Base-by-base conservation (phyloP, 2,329 filamentous ascomycete genomes). In the Neonectria neomacrospora region DNA sequence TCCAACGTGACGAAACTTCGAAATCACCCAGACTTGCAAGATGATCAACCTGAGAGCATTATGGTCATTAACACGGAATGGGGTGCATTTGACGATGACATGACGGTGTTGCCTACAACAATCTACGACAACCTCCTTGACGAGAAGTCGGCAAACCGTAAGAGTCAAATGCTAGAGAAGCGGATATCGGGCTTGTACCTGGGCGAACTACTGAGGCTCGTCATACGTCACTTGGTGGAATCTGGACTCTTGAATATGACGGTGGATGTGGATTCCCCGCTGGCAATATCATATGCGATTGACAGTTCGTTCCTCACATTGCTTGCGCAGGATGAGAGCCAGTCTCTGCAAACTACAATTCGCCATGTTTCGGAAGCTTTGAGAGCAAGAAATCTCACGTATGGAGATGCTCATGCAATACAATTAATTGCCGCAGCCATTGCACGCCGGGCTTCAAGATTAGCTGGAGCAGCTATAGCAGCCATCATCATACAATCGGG, bases 81-180 rank as follows among this genome's bases (percentile, higher is more conserved):
- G 61, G 61, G 61, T n/a, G 61, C 51, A 14, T 64, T 60, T 26
- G 61, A 64, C 2, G 47, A 56, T 5, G 52, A 64, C 2, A 37
- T 60, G 45, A 20, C 14, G 3, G 61, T 53, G 8, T n/a, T 64
- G 5, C 61, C 61, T 11, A 45, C 18, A 2, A 61, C 52, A 3
- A 5, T n/a, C 2, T 61, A 47, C 18, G 61, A 64, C 16, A 14
- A 55, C 5, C 9, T 28, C 1, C 23, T 94, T 16, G 91, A 94
- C 74, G 79, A 79, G 12, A 87, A 88, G 51, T 91, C 87, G 56
- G 85, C 88, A 66, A 93, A 94, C 74, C 91, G 90, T 0, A 90
- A 90, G 11, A 87, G 91, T 54, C 91, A 94, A 73, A 92, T 93
- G 85, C 93, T 94, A 68, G 91, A 94, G 79, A 94, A 94, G 80